These are phyloP conservation scores for Teratosphaeria viscida DNA, from an alignment of 2,329 filamentous ascomycete species.

Conservation along the genomic window DNA sequence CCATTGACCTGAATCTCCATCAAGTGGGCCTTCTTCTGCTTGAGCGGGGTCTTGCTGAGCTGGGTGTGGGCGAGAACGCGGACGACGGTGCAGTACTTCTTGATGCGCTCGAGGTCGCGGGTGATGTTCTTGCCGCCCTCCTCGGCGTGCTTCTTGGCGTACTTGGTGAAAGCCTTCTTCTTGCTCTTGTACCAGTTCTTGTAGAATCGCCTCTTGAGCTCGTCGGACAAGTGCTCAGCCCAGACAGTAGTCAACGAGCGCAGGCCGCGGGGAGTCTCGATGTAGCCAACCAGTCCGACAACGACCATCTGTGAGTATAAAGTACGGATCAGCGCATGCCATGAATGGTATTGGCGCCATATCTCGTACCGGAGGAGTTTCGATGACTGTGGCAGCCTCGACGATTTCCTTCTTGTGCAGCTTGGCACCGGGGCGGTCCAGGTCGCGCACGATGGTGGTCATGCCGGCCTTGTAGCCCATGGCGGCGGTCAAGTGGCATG, in stretches of 20 bases:
- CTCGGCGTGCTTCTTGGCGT: conserved; percentile 99
- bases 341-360: conserved; percentile 52
- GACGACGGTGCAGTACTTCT: conserved; percentile 99
- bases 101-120: conserved; percentile 98
- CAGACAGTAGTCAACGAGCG: conserved; percentile 99
- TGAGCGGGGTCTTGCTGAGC: conserved; percentile 97
- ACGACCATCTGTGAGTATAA: conserved; percentile 72
- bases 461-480: conserved; percentile 99
- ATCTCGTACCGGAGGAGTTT: conserved; percentile 73
- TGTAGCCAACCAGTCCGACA: conserved; percentile 99
- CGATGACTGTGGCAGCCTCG: conserved; percentile 77
- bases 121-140: conserved; percentile 80
- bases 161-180: conserved; percentile 99
- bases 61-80: conserved; percentile 98
- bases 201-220: conserved; percentile 99
- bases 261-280: conserved; percentile 98
- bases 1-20: conserved; percentile 99
- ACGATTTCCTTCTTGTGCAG: conserved; percentile 98
- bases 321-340: conserved; percentile 39
- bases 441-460: conserved; percentile 98
- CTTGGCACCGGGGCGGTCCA: conserved; percentile 98
- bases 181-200: conserved; percentile 99
- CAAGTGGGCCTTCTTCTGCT: conserved; percentile 99
- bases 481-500: conserved; percentile 92
- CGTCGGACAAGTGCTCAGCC: conserved; percentile 98